phyloP scores from a whole-genome alignment of 2,329 filamentous ascomycete species.

The Pleochaeta shiraiana region DNA sequence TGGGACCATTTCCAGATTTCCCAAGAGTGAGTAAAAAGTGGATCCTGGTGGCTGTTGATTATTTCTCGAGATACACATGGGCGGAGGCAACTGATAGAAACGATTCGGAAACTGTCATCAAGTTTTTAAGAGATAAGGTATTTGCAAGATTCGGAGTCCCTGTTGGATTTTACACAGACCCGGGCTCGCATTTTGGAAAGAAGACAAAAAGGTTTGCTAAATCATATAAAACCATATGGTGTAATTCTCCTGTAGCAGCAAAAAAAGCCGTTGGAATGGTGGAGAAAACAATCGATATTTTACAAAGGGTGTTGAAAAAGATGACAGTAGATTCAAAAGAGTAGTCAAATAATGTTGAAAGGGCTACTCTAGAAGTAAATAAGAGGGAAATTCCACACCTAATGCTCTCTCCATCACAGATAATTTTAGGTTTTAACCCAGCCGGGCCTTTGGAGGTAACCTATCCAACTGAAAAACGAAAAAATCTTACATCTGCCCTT shows the following conservation, averaged over 20 bases:
- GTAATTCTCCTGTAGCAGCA: background rate
- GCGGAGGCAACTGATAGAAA: background rate
- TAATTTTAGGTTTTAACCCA: background rate
- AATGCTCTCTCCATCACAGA: background rate
- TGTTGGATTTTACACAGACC: background rate
- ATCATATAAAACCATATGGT: background rate
- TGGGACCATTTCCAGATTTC: background rate
- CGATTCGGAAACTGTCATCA: background rate
- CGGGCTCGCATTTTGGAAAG: background rate
- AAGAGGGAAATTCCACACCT: background rate
- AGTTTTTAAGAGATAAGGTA: background rate
- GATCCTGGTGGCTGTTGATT: slow-evolving; percentile 3
- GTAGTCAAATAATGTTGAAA: background rate
- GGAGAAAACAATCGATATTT: background rate
- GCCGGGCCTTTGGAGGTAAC: background rate
- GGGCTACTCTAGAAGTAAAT: background rate
- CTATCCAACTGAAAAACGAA: background rate
- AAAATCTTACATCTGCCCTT: background rate
- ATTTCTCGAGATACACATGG: slow-evolving; percentile 4
- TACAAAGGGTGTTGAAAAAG: background rate
- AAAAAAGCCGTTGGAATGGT: background rate
- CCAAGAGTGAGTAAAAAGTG: background rate
- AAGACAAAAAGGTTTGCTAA: background rate
- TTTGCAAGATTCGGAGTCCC: background rate
- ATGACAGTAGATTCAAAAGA: background rate